A percentile compares a stretch with the other conserved stretches of the same genome.
phyloP scores from a whole-genome alignment of 495 filamentous ascomycete species.

The Cenococcum geophilum region DNA sequence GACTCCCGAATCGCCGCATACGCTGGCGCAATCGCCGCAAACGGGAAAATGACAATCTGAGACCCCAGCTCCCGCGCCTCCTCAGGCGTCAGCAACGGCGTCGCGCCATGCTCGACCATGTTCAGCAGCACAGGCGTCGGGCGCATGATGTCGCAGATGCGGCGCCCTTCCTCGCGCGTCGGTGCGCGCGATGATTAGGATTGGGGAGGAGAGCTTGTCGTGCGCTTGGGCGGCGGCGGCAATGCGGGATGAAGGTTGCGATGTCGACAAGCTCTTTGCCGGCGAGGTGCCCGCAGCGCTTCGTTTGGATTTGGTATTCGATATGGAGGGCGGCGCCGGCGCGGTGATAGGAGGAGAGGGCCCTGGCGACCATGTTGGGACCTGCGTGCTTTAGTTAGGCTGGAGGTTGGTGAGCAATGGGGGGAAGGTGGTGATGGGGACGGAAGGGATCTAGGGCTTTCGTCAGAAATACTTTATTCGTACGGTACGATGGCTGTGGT shows the following conservation, averaged over 20 bases:
- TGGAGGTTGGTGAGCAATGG: no score
- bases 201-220: constrained; percentile 18
- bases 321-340: constrained; percentile 34
- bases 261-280: constrained; percentile 32
- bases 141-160: constrained; percentile 13
- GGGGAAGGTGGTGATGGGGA: no score
- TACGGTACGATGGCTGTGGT: no score
- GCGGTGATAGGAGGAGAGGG: constrained; percentile 26
- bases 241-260: constrained; percentile 22
- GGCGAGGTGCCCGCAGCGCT: constrained; percentile 35
- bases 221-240: constrained; percentile 21
- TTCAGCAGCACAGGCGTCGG: constrained; percentile 26
- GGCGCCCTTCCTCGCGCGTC: constrained; percentile 23
- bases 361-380: constrained; percentile 26
- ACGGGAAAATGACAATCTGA: constrained; percentile 28
- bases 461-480: no score
- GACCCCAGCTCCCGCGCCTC: constrained; percentile 30
- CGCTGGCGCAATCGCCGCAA: constrained; percentile 5
- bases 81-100: constrained; percentile 19
- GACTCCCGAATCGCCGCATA: constrained; percentile 5
- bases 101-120: constrained; percentile 25
- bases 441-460: no score
- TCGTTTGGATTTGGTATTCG: constrained; percentile 34
- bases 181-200: constrained; percentile 34
- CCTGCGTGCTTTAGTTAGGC: no score